A percentile compares a stretch with the other conserved stretches of the same genome.
Evolutionary conservation across 2,329 filamentous ascomycete species (phyloP).

Genomic region (Alternaria angustiovoidea): DNA sequence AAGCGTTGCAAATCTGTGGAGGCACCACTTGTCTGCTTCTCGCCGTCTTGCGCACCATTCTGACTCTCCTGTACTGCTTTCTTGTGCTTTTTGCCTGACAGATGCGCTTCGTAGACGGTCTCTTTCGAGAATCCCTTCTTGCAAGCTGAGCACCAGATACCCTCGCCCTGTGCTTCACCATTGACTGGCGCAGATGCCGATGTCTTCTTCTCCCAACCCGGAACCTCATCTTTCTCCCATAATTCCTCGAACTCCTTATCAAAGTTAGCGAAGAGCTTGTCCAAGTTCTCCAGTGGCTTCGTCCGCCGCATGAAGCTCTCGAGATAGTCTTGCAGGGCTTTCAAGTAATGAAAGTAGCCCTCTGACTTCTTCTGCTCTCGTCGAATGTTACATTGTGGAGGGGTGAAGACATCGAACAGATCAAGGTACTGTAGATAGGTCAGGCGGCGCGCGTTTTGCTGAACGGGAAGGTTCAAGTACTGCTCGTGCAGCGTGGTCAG

Average conservation of each 20-base stretch:
- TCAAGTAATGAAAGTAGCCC: slow-evolving; percentile 89
- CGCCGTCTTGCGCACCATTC: slow-evolving; percentile 24
- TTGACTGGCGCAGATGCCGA: slow-evolving; percentile 50
- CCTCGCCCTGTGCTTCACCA: slow-evolving; percentile 66
- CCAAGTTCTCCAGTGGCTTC: slow-evolving; percentile 83
- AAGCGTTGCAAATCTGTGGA: slow-evolving; percentile 52
- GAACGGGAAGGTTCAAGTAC: slow-evolving; percentile 86
- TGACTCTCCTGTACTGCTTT: slow-evolving; percentile 73
- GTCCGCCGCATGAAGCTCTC: slow-evolving; percentile 88
- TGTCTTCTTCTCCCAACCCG: slow-evolving; percentile 74
- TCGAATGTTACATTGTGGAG: slow-evolving; percentile 77
- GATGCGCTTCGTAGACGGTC: slow-evolving; percentile 89
- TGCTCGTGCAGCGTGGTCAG: slow-evolving; percentile 83
- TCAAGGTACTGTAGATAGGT: slow-evolving; percentile 94
- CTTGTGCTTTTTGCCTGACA: slow-evolving; percentile 91
- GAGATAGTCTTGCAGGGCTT: slow-evolving; percentile 80
- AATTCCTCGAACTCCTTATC: slow-evolving; percentile 83
- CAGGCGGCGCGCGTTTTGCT: slow-evolving; percentile 71
- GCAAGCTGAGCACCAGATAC: slow-evolving; percentile 89
- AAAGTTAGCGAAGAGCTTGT: slow-evolving; percentile 77
- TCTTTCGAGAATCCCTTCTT: slow-evolving; percentile 95
- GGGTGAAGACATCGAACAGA: slow-evolving; percentile 84
- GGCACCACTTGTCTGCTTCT: slow-evolving; percentile 28
- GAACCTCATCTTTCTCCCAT: slow-evolving; percentile 82
- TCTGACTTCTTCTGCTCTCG: slow-evolving; percentile 88